Evolutionary conservation across 805 yeast genomes (phyloP), one percentile per base, ranked within the genome.

Genomic region (Metschnikowia orientalis): DNA sequence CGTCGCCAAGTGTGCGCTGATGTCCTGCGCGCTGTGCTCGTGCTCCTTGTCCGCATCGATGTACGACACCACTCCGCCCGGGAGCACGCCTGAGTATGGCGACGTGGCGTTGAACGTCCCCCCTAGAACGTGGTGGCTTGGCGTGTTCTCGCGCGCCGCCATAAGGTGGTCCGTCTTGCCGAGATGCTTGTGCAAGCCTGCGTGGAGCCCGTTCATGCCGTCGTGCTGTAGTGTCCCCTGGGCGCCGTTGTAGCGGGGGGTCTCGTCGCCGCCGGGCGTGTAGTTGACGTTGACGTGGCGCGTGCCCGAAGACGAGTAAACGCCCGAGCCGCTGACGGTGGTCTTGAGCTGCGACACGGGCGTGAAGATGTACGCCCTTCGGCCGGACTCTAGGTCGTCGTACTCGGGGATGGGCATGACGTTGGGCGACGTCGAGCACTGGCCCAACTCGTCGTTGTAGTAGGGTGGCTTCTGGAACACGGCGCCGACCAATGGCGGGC

Each of bases 401-500:
- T 54, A 57, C 32, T 66, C 70, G 0, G 67, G 61, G 19, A 55
- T 53, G 3, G 65, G 53, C 3, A 54, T 49, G 22, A 64, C 66
- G 37, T 67, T 61, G 5, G 69, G 68, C 44, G 66, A 57, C 10
- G 69, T 53, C 12, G 55, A 54, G 47, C 79, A 79, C 57, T 81
- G 87, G 37, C 88, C 95, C 35, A 83, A 71, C 51, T 90, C 96
- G 53, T 88, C 95, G 35, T 80, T 78, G 26, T 78, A 77, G 44
- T 79, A 77, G 22, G 79, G 75, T 1, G 85, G 83, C 40, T 90
- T 75, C 41, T 80, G 60, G 57, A 85, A 90, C 6, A 92, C 95
- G 18, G 85, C 92, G 18, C 98, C 98, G 21, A 84, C 77, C 18
- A 88, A 57, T n/a, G 98, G 97, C 9, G 97, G 97, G 0, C 95